phyloP scores from a whole-genome alignment of 116 monocot genomes.

The Zostera marina region DNA sequence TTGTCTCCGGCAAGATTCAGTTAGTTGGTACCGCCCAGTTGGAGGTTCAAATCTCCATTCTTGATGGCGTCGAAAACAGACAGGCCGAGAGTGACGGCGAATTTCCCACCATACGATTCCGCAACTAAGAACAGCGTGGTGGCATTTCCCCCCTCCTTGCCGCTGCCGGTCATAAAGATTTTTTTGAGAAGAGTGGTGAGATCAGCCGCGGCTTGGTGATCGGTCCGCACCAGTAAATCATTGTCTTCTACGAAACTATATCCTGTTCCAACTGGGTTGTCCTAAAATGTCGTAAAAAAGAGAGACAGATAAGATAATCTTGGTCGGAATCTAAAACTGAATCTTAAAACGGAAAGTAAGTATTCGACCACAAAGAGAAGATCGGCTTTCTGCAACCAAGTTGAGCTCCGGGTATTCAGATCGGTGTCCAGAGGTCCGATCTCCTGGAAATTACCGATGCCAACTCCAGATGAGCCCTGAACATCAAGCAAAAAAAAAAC shows the following conservation, averaged over 20 bases:
- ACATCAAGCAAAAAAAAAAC: not conserved
- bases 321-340: not conserved
- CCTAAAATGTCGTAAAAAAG: conserved; percentile 18
- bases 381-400: conserved; percentile 78
- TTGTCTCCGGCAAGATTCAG: not conserved
- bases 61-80: conserved; percentile 45
- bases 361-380: conserved; percentile 96
- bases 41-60: conserved; percentile 44
- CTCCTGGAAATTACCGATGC: conserved; percentile 74
- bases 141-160: conserved; percentile 9
- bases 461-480: conserved; percentile 77
- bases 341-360: too few species aligned
- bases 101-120: conserved; percentile 95
- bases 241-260: conserved; percentile 75
- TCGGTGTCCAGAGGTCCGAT: conserved; percentile 60
- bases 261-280: conserved; percentile 92
- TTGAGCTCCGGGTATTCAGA: conserved; percentile 49
- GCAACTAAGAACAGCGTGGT: conserved; percentile 75
- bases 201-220: conserved; percentile 53
- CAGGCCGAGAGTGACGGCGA: conserved; percentile 57
- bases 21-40: conserved; percentile 43
- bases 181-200: conserved; percentile 50
- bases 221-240: conserved; percentile 38
- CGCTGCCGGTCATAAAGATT: conserved; percentile 39
- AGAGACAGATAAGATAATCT: not conserved